These are phyloP conservation scores for Lepidopterella palustris DNA, from an alignment of 495 filamentous ascomycete genomes.

Conservation along the genomic window DNA sequence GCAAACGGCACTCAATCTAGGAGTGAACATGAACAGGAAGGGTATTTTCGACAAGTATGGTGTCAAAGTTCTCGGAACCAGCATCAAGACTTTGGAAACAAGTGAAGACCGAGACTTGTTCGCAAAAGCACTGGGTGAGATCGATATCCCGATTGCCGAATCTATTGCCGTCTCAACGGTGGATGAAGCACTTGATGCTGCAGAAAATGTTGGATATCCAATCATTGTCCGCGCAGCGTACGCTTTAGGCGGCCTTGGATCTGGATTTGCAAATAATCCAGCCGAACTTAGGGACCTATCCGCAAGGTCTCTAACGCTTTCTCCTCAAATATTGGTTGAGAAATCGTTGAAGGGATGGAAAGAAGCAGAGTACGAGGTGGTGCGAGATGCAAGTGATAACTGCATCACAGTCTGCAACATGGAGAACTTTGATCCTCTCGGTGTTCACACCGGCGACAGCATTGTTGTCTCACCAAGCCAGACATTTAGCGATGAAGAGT, in stretches of 20 bases:
- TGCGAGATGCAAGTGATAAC: slow-evolving; percentile 92
- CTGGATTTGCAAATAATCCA: slow-evolving; percentile 91
- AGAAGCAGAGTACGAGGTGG: slow-evolving; percentile 97
- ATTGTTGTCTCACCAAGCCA: slow-evolving; percentile 97
- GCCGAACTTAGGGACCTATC: slow-evolving; percentile 91
- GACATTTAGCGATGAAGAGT: slow-evolving; percentile 94
- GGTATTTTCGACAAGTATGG: slow-evolving; percentile 91
- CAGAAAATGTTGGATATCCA: slow-evolving; percentile 82
- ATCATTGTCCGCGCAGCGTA: slow-evolving; percentile 97
- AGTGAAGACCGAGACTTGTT: slow-evolving; percentile 96
- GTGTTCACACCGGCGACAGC: slow-evolving; percentile 96
- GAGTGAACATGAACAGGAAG: slow-evolving; percentile 95
- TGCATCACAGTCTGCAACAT: slow-evolving; percentile 99
- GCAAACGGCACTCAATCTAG: slow-evolving; percentile 92
- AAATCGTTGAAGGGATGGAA: slow-evolving; percentile 99
- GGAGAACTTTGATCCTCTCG: slow-evolving; percentile 98
- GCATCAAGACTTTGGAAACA: slow-evolving; percentile 85
- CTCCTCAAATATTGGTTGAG: slow-evolving; percentile 94
- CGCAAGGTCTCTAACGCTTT: slow-evolving; percentile 86
- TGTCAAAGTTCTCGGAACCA: slow-evolving; percentile 90
- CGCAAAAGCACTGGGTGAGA: slow-evolving; percentile 83
- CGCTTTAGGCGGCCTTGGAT: slow-evolving; percentile 89
- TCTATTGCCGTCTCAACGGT: slow-evolving; percentile 86
- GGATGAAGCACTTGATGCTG: slow-evolving; percentile 84
- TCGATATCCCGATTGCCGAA: slow-evolving; percentile 93